Evolutionary conservation across 768 basidiomycete species (phyloP).

Genomic region (Mycena vitilis): DNA sequence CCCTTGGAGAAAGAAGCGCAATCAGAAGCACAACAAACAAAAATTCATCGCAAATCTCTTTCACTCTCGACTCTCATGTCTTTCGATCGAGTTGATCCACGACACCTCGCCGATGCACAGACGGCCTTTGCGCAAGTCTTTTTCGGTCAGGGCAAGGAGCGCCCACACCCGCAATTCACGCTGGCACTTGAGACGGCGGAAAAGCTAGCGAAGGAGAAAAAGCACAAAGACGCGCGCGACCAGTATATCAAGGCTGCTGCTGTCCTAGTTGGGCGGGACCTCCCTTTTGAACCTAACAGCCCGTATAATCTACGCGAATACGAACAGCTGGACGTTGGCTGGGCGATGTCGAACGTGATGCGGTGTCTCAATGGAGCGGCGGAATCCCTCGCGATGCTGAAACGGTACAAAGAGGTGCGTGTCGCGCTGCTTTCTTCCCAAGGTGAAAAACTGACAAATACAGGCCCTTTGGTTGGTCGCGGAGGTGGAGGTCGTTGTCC

Average conservation of each 20-base stretch:
- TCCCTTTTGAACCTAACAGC: slow-evolving; percentile 1
- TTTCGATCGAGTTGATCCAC: background rate
- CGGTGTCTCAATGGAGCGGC: slow-evolving; percentile 17
- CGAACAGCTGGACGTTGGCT: background rate
- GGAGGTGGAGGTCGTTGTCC: slow-evolving; percentile 43
- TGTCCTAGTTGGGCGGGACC: background rate
- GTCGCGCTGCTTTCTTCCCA: background rate
- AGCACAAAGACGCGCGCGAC: slow-evolving; percentile 17
- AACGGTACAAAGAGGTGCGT: slow-evolving; percentile 12
- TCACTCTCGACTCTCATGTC: background rate
- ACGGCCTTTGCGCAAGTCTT: background rate
- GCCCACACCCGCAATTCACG: background rate
- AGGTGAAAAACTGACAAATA: background rate
- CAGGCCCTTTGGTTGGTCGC: slow-evolving; percentile 47
- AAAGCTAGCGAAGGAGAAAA: slow-evolving; percentile 6
- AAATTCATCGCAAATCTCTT: background rate
- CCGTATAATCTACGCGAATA: slow-evolving; percentile 13
- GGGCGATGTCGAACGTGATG: slow-evolving; percentile 15
- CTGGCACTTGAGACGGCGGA: slow-evolving; percentile 9
- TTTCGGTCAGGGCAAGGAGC: background rate
- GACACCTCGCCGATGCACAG: background rate
- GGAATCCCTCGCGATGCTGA: slow-evolving; percentile 4
- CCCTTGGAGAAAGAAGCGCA: no score
- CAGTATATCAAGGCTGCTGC: slow-evolving; percentile 9
- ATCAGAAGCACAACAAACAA: no score